Evolutionary conservation across 2,329 filamentous ascomycete genomes (phyloP).

Genomic region (Colletotrichum sidae): DNA sequence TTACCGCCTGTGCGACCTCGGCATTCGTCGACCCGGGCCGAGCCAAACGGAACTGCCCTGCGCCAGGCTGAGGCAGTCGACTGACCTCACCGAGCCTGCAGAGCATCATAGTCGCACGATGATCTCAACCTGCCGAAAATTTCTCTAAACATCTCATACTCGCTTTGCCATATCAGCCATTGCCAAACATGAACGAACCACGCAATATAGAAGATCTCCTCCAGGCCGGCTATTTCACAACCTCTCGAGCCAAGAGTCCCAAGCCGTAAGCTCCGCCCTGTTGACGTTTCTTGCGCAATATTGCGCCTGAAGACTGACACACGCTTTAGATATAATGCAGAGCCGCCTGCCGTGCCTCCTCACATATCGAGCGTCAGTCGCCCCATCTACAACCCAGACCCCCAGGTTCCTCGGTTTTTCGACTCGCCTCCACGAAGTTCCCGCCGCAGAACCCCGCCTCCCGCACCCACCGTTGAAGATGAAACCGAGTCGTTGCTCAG

Average conservation of each 20-base stretch:
- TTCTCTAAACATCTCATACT: constrained; percentile 22
- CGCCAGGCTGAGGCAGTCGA: constrained; percentile 25
- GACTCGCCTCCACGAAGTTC: constrained; percentile 36
- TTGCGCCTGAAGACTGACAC: constrained; percentile 9
- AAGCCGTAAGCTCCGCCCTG: constrained; percentile 44
- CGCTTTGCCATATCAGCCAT: neutral
- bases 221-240: constrained; percentile 63
- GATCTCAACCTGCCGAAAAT: constrained; percentile 22
- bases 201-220: constrained; percentile 60
- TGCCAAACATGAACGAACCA: constrained; percentile 54
- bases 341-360: constrained; percentile 33
- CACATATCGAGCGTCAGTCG: constrained; percentile 25
- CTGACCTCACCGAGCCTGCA: constrained; percentile 9
- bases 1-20: constrained; percentile 17
- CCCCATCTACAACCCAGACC: constrained; percentile 16
- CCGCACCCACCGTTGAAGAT: constrained; percentile 76
- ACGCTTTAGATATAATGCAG: constrained; percentile 23
- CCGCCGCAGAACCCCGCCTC: constrained; percentile 59
- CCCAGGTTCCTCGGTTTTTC: constrained; percentile 26
- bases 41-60: constrained; percentile 2
- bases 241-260: constrained; percentile 55
- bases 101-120: constrained; percentile 23
- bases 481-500: constrained; percentile 71
- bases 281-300: neutral
- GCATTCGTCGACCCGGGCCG: neutral